Percentiles rank a stretch among this genome's conserved stretches.
Conservation (phyloP, 73 alveolate genomes). For the Effrenium voratum region DNA sequence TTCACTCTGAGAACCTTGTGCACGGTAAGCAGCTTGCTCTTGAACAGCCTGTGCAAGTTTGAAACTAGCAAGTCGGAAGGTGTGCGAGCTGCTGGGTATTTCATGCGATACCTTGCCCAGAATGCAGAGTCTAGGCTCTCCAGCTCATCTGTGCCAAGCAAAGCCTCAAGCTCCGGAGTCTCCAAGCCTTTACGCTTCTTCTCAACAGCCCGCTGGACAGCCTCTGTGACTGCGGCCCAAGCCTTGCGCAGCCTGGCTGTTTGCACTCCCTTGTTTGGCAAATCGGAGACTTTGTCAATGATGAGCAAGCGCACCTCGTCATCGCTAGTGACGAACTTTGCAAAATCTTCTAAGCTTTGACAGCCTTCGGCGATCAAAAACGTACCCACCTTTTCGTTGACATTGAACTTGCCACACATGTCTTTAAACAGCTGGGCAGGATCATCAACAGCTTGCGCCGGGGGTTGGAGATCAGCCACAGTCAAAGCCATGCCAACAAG, state of each 20-base stretch:
- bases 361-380: neutral
- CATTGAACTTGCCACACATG: neutral
- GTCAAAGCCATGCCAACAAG: neutral
- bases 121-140: neutral
- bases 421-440: neutral
- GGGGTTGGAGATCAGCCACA: neutral
- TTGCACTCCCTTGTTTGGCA: neutral
- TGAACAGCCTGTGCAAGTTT: neutral
- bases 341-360: neutral
- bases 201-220: neutral
- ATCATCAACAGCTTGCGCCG: neutral
- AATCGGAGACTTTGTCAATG: neutral
- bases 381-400: slow-evolving; percentile 8
- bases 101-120: neutral
- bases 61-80: neutral
- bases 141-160: no score
- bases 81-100: neutral
- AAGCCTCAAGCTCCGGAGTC: neutral
- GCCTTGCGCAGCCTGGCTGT: slow-evolving; percentile 7
- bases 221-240: neutral
- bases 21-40: neutral
- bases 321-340: neutral
- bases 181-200: neutral
- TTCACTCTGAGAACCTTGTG: neutral
- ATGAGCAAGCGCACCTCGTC: neutral